These are phyloP conservation scores for Lactifluus pinguis DNA, from an alignment of 768 basidiomycete species.

Conservation along the genomic window DNA sequence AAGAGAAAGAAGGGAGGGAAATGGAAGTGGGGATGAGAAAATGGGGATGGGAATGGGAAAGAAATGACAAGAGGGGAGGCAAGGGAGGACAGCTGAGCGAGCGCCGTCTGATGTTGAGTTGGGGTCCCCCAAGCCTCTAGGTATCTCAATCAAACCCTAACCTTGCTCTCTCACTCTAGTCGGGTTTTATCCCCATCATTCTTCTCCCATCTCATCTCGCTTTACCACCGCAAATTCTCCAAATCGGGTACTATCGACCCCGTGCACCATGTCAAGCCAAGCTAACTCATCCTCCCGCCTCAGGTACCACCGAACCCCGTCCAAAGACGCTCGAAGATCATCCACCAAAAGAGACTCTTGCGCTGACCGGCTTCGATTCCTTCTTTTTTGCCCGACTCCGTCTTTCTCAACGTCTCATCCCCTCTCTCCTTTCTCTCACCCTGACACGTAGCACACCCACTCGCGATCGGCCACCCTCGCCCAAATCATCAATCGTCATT, in stretches of 20 bases:
- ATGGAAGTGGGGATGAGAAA: neutral
- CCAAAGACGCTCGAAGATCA: neutral
- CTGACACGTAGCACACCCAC: no score
- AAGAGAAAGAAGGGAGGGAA: slow-evolving; percentile 12
- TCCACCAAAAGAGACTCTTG: neutral
- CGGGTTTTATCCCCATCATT: neutral
- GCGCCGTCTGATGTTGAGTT: neutral
- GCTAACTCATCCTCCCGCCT: neutral
- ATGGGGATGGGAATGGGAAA: neutral
- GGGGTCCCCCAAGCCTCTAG: neutral
- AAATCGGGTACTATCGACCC: neutral
- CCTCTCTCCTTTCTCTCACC: no score
- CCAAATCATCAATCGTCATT: no score
- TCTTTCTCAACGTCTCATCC: no score
- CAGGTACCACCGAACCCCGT: neutral
- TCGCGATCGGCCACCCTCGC: no score
- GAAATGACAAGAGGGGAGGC: neutral
- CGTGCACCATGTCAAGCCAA: neutral
- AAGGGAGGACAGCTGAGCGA: no score
- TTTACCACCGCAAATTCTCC: neutral
- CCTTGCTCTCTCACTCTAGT: neutral
- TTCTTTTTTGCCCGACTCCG: no score
- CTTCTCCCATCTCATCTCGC: neutral
- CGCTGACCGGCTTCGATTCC: neutral
- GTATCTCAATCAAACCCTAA: no score